Conservation (phyloP, 257 asterid genomes). For the Scutellaria minor region DNA sequence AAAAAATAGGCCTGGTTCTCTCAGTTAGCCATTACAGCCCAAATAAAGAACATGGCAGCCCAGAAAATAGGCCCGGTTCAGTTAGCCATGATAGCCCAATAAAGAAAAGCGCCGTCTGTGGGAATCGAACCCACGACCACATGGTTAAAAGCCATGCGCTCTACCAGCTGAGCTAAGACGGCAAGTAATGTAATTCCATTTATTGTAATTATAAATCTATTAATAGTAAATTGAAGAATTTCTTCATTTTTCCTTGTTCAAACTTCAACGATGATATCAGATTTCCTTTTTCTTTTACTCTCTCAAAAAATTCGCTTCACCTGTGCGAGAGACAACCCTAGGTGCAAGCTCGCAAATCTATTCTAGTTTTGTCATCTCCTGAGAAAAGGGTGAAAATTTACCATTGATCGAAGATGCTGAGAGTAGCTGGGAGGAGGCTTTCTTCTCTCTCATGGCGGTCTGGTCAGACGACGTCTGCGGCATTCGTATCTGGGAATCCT, state of each 20-base stretch:
- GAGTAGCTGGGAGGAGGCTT: constrained; percentile 72
- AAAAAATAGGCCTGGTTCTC: too few species aligned
- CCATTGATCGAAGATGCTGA: constrained; percentile 51
- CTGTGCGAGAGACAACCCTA: constrained; percentile 37
- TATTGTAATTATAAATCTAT: too few species aligned
- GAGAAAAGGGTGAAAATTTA: neutral
- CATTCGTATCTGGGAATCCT: constrained; percentile 41
- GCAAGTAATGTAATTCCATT: neutral
- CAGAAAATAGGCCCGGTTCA: neutral
- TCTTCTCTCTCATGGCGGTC: constrained; percentile 60
- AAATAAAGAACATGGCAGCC: too few species aligned
- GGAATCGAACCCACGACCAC: constrained; percentile 98
- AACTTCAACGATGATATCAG: constrained; percentile 14
- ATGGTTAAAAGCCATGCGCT: constrained; percentile 98
- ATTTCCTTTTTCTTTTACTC: constrained; percentile 7
- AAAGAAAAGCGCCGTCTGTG: constrained; percentile 47
- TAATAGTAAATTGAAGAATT: neutral
- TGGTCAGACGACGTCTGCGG: constrained; percentile 50
- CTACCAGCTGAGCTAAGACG: constrained; percentile 98
- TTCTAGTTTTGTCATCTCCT: neutral
- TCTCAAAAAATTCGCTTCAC: constrained; percentile 24
- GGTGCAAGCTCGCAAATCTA: constrained; percentile 33
- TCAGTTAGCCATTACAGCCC: too few species aligned
- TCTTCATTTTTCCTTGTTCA: neutral
- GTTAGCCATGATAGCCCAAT: too few species aligned